Evolutionary conservation across 768 basidiomycete species (phyloP), one percentile per base, ranked within the genome.

Genomic region (Tubosaeta brunneosetosa): DNA sequence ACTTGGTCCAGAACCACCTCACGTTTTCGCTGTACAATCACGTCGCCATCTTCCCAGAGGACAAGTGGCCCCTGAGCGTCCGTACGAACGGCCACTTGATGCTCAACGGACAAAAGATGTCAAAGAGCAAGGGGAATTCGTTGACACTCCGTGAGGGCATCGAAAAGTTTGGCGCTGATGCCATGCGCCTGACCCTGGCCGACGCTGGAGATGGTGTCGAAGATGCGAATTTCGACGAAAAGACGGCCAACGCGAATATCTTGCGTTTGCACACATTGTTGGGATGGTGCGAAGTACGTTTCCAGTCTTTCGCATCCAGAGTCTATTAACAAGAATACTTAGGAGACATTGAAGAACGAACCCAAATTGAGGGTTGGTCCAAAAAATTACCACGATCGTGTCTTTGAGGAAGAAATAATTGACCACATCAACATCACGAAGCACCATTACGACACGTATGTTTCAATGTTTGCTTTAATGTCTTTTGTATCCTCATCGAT

Each of bases 141-240:
- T 74, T 98, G 76, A 99, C 95, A 1, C 73, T 98, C 68, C 74
- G 82, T 50, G 89, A 99, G 65, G 82, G 88, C 1, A 83, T 95
- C 53, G 78, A 85, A 70, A 98, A 98, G 77, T 98, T 95, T 64
- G 97, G 97, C 53, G 94, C 97, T 33, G 97, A 98, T 67, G 91
- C 94, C 31, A 94, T 88, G 63, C 79, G 97, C 50, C 71, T 99
- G 74, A 80, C 85, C 17, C 77, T 99, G 70, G 97, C 97, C 25
- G 95, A 98, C 74, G 93, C 94, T 26, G 97, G 97, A 13, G 97
- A 99, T 67, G 92, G 94, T 47, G 80, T 97, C 60, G 94, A 97
- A 70, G 97, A 99, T 71, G 95, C 95, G 42, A 99, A 99, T 76
- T 99, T 98, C 63, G 97, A 99, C 66, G 95, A 98, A 78, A 90